phyloP scores from a whole-genome alignment of 1,139 yeast genomes.

The Blastobotrys proliferans region DNA sequence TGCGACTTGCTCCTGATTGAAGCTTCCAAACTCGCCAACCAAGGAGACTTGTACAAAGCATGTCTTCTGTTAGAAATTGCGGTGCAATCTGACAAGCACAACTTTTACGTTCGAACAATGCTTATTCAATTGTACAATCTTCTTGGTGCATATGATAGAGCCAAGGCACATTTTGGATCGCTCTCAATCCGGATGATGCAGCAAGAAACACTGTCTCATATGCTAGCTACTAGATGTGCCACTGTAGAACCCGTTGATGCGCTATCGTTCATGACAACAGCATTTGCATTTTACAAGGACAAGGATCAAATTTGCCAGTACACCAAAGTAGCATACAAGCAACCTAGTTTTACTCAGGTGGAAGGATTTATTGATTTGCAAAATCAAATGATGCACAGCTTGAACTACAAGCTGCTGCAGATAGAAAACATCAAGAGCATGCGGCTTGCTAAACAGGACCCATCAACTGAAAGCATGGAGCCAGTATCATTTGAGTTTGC shows the following conservation, averaged over 20 bases:
- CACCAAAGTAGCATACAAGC: constrained; percentile 49
- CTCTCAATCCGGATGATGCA: constrained; percentile 75
- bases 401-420: constrained; percentile 20
- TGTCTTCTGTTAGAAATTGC: constrained; percentile 48
- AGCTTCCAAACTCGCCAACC: constrained; percentile 21
- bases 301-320: constrained; percentile 48
- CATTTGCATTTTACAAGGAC: constrained; percentile 47
- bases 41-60: constrained; percentile 30
- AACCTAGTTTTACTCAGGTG: constrained; percentile 55
- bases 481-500: constrained; percentile 8
- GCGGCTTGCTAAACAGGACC: constrained; percentile 10
- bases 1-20: constrained; percentile 60
- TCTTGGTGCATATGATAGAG: constrained; percentile 52
- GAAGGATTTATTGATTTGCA: constrained; percentile 50
- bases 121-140: constrained; percentile 58
- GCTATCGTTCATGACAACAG: neutral
- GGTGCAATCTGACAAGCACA: constrained; percentile 51
- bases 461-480: constrained; percentile 12
- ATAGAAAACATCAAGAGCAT: constrained; percentile 15
- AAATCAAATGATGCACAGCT: constrained; percentile 24
- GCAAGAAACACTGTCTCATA: constrained; percentile 66
- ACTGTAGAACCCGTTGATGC: constrained; percentile 36
- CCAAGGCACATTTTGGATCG: constrained; percentile 48
- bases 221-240: constrained; percentile 47
- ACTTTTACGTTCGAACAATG: constrained; percentile 68